A percentile compares a stretch with the other conserved stretches of the same genome.
Conservation (phyloP, 129 eudicot genomes). For the Chrysanthemum lavandulifolium region DNA sequence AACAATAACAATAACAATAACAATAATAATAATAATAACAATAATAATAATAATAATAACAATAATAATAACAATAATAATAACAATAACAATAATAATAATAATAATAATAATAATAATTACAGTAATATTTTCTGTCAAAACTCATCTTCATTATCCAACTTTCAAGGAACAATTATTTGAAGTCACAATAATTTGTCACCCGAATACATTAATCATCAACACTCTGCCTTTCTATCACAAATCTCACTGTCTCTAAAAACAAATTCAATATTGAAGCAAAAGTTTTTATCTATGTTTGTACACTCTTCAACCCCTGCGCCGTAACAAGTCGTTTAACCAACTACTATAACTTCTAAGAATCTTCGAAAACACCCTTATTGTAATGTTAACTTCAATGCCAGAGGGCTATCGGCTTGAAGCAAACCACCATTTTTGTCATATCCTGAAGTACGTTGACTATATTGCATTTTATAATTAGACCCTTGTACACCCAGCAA, state of each 20-base stretch:
- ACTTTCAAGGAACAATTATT: no score
- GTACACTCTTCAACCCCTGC: conserved; percentile 19
- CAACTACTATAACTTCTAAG: conserved; percentile 19
- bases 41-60: no score
- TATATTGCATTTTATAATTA: conserved; percentile 11
- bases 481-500: conserved; percentile 18
- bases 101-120: no score
- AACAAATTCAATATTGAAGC: not conserved
- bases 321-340: conserved; percentile 1
- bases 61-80: no score
- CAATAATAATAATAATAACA: no score
- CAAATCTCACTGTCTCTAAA: conserved; percentile 10
- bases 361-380: not conserved
- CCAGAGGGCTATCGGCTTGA: conserved; percentile 20
- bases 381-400: conserved; percentile 29
- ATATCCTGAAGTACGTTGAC: conserved; percentile 5
- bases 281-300: conserved; percentile 23
- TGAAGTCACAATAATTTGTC: not conserved
- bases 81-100: no score
- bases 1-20: no score
- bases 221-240: conserved; percentile 12
- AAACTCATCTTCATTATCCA: no score
- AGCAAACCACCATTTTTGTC: conserved; percentile 26
- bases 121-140: no score
- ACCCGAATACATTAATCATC: conserved; percentile 13